Evolutionary conservation across 192 early-diverging fungal species (phyloP), one percentile per base, ranked within the genome.

Genomic region (Coemansia sp.): DNA sequence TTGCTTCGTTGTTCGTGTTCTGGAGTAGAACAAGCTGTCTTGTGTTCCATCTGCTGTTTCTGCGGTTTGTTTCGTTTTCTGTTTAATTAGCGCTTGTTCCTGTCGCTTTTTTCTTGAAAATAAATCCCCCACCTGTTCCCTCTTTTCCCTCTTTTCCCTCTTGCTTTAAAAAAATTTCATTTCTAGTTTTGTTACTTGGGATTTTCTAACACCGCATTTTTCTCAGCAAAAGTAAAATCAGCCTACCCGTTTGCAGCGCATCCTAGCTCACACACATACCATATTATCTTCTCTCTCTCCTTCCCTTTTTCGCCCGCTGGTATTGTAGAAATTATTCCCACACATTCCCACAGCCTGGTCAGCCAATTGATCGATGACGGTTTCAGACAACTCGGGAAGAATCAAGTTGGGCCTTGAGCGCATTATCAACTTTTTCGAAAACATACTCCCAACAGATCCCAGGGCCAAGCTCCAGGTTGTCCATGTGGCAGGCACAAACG

Each of bases 401-500:
- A 77, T 82, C 4, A 51, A 66, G 45, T 67, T 83, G 14, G 75
- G 75, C 12, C 69, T 77, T 32, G 75, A 74, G 60, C 75, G 85
- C 42, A 87, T 90, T 50, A n/a, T 31, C 20, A 32, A 34, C n/a
- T 84, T 91, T 28, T 70, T 92, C 11, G 60, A 52, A 54, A 25
- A 59, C 28, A 48, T 63, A 69, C 34, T 85, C 60, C 68, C 81
- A 58, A 54, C 32, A 5, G 78, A 81, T 57, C 91, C 91, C 1
- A 80, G 90, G 12, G 28, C 54, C 30, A 66, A 61, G 16, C 76
- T 85, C 62, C 61, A 71, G 18, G 74, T 86, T n/a, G 78, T 95
- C 25, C 94, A 95, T 71, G 90, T 95, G 1, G 91, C 91, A 6
- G 94, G 94, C 17, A 95, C 94, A 0, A 95, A 95, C 68, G 94